Percentiles rank a stretch among this genome's conserved stretches.
Conservation (phyloP, 1,139 yeast genomes). For the Taiozyma sp. region DNA sequence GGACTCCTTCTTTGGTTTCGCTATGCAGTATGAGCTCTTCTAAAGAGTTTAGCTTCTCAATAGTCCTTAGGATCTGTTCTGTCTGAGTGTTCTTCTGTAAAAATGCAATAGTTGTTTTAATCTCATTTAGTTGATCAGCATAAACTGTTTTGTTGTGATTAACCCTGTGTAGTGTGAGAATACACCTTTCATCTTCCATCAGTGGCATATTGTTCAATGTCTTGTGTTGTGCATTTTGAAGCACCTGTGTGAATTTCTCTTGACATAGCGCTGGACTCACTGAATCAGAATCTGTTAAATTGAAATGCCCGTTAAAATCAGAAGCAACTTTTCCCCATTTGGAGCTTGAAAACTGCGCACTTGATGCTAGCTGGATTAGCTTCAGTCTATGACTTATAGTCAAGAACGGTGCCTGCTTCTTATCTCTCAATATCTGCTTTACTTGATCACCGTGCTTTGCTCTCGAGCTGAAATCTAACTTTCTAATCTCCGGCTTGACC, state of each 20-base stretch:
- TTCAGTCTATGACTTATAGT: background rate
- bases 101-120: background rate
- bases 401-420: background rate
- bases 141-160: background rate
- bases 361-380: background rate
- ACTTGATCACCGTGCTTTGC: background rate
- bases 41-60: background rate
- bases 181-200: slow-evolving; percentile 1
- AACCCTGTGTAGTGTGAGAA: background rate
- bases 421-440: background rate
- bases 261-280: slow-evolving; percentile 5
- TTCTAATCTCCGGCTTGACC: background rate
- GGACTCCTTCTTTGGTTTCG: background rate
- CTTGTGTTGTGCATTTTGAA: slow-evolving; percentile 2
- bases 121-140: background rate
- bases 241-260: slow-evolving; percentile 2
- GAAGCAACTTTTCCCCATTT: background rate
- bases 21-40: background rate
- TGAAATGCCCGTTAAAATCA: background rate
- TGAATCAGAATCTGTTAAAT: background rate
- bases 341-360: background rate
- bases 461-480: background rate
- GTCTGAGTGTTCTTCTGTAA: background rate
- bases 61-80: background rate
- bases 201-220: background rate